Evolutionary conservation across 176 grass and related monocot genomes (phyloP).

Genomic region (Tillandsia fasciculata): DNA sequence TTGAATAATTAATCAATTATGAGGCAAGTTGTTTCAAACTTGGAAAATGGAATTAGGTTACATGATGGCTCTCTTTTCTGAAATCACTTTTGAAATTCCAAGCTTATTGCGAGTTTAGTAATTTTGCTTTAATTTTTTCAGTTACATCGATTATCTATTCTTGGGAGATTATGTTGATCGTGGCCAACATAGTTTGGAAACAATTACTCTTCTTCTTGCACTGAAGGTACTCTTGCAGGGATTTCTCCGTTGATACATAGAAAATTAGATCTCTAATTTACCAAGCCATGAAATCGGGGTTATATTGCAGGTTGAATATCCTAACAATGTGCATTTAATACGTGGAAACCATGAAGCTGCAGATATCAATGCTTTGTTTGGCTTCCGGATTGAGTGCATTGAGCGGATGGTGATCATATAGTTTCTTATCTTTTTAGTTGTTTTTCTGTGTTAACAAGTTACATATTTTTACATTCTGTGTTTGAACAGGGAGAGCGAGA

Average conservation of each 20-base stretch:
- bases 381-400: constrained; percentile 98
- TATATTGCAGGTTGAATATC: constrained; percentile 76
- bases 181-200: constrained; percentile 99
- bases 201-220: constrained; percentile 94
- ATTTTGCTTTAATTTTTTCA: constrained; percentile 29
- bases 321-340: constrained; percentile 95
- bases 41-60: background rate
- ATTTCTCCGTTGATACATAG: background rate
- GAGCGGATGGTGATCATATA: constrained; percentile 77
- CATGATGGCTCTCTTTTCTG: background rate
- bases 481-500: constrained; percentile 81
- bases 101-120: constrained; percentile 2
- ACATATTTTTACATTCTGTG: constrained; percentile 11
- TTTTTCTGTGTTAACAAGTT: background rate
- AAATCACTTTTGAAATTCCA: background rate
- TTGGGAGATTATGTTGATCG: constrained; percentile 99
- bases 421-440: constrained; percentile 2
- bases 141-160: constrained; percentile 99
- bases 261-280: constrained; percentile 1
- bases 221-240: constrained; percentile 58
- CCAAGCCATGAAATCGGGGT: constrained; percentile 6
- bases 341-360: constrained; percentile 98
- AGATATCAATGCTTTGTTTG: constrained; percentile 98
- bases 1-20: background rate
- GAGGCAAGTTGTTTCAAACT: background rate